These are phyloP conservation scores for Rhodosporidiobolus odoratus DNA, from an alignment of 768 basidiomycete species.

Conservation along the genomic window DNA sequence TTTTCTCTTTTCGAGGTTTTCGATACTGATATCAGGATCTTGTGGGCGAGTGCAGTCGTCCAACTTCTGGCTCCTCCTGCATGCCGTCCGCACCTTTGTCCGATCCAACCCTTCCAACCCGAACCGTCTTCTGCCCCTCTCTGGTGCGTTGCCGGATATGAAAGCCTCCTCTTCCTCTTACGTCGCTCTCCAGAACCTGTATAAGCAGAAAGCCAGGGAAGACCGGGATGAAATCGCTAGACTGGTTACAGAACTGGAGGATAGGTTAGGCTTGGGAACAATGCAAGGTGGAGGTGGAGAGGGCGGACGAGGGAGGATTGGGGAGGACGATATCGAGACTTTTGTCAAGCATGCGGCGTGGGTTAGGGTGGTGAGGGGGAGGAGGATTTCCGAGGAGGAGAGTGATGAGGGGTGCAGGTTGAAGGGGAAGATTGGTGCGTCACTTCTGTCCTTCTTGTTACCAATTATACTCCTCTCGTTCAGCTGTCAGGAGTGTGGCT, in stretches of 20 bases:
- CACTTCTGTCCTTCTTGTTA: neutral
- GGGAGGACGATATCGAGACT: slow-evolving; percentile 45
- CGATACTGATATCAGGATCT: neutral
- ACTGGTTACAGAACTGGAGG: slow-evolving; percentile 41
- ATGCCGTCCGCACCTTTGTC: slow-evolving; percentile 64
- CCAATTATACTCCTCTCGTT: no score
- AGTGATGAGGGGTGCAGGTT: slow-evolving; percentile 20
- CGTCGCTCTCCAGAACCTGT: slow-evolving; percentile 76
- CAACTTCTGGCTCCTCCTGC: slow-evolving; percentile 73
- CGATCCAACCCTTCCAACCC: slow-evolving; percentile 48
- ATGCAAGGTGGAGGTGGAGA: slow-evolving; percentile 1
- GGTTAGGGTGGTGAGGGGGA: slow-evolving; percentile 46
- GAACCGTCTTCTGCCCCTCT: slow-evolving; percentile 64
- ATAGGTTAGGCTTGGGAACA: slow-evolving; percentile 38
- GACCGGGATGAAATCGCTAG: slow-evolving; percentile 44
- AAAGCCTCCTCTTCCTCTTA: slow-evolving; percentile 80
- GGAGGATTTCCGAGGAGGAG: slow-evolving; percentile 42
- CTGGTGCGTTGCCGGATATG: slow-evolving; percentile 88
- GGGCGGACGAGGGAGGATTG: slow-evolving; percentile 40
- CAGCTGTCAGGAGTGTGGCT: no score
- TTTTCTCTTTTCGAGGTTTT: neutral
- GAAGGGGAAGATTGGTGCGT: slow-evolving; percentile 44
- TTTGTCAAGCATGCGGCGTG: slow-evolving; percentile 49
- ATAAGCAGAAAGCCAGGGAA: slow-evolving; percentile 61
- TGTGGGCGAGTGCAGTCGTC: slow-evolving; percentile 49